Evolutionary conservation across 2,329 filamentous ascomycete species (phyloP), one percentile per base, ranked within the genome.

Genomic region (Rhexocercosporidium sp.): DNA sequence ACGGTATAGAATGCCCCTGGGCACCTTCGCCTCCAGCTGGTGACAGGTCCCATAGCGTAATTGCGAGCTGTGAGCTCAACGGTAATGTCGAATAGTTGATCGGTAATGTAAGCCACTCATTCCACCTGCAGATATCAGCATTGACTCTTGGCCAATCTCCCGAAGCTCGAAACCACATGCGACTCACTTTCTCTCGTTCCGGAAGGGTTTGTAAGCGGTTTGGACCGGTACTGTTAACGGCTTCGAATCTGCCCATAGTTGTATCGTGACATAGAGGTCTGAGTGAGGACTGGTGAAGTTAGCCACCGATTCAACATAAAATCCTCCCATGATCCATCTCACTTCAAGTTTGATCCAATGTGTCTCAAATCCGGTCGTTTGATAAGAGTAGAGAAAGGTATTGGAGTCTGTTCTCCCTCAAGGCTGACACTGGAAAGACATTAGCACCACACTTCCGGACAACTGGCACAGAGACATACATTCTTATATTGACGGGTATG

Each of bases 211-310:
- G 81, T 98, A 98, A 27, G 93, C 87, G 2, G 96, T 99, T 79
- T 98, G 95, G 12, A 96, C 87, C 0, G 94, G 92, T 0, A 98
- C 92, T 0, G 94, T 96, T 72, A 99, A 82, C 41, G 95, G 94
- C 78, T 99, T 99, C 31, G 94, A 97, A 75, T 96, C 94, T 14
- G 94, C 93, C 91, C 95, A 99, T 75, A 98, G 86, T 79, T 98
- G 96, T 9, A 91, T 92, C 0, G 94, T 97, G 59, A 97, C 90
- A 77, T 95, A 97, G 57, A 99, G 89, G 78, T 99, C 96, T 29
- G 94, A 97, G 77, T 91, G 83, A 0, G 90, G 83, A 79, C 92
- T 94, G 31, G 16, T 6, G 49, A 14, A 20, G 20, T 64, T 41
- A 64, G 67, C 49, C 34, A 62, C 67, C 76, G 65, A 75, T 78